Percentiles rank a stretch among this genome's conserved stretches.
These are phyloP conservation scores for Neltuma alba DNA, from an alignment of 306 rosid species.

Conservation along the genomic window DNA sequence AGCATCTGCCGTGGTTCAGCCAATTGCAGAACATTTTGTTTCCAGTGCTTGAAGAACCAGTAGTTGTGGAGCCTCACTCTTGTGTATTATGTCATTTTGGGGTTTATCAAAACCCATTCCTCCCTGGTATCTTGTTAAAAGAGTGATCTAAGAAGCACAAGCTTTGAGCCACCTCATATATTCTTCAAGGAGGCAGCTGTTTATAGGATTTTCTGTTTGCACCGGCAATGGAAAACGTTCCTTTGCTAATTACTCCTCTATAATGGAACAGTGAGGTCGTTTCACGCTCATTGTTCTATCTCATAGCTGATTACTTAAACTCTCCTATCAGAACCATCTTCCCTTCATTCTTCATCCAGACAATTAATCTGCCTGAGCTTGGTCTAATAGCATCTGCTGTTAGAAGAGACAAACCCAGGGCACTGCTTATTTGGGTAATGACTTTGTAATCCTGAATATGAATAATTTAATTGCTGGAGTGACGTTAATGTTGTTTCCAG, in stretches of 20 bases:
- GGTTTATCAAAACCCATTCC: background rate
- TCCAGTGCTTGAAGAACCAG: background rate
- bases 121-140: background rate
- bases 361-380: conserved; percentile 16
- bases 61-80: background rate
- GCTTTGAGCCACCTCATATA: conserved; percentile 26
- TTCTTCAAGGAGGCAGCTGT: background rate
- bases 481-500: background rate
- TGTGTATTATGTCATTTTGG: background rate
- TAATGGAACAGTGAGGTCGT: background rate
- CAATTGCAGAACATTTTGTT: conserved; percentile 9
- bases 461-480: conserved; percentile 22
- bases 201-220: background rate
- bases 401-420: conserved; percentile 17
- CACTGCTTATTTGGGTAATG: background rate
- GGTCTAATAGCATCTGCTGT: conserved; percentile 8
- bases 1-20: conserved; percentile 18
- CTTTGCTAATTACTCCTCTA: background rate
- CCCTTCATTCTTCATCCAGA: conserved; percentile 4
- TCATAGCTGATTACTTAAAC: background rate
- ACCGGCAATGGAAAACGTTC: background rate
- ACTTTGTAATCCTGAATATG: conserved; percentile 11
- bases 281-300: background rate
- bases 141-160: background rate
- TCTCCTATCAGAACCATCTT: background rate